Evolutionary conservation across 805 yeast species (phyloP).

Genomic region (Pichia insulana): DNA sequence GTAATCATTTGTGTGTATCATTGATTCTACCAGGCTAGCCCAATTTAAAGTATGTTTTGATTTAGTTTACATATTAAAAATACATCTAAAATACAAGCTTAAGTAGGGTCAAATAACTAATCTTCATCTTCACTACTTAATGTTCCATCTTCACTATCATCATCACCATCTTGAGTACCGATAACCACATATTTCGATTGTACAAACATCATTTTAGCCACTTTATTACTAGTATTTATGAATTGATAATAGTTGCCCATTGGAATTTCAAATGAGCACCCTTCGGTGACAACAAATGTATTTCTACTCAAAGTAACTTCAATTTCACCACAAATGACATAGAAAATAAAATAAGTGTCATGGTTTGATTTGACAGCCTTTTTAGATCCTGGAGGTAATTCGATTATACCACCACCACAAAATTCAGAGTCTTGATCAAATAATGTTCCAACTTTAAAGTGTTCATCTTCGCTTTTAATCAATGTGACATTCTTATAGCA

Average conservation of each 20-base stretch:
- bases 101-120: no score
- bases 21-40: no score
- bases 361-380: constrained; percentile 56
- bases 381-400: constrained; percentile 51
- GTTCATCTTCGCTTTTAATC: constrained; percentile 36
- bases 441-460: constrained; percentile 53
- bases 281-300: constrained; percentile 53
- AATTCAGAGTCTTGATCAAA: constrained; percentile 55
- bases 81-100: constrained; percentile 1
- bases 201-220: constrained; percentile 65
- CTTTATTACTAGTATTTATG: constrained; percentile 47
- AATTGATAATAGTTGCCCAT: constrained; percentile 66
- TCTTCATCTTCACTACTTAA: no score
- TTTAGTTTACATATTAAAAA: background rate
- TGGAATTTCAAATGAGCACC: constrained; percentile 79
- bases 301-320: constrained; percentile 57
- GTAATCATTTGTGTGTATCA: background rate
- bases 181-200: constrained; percentile 46
- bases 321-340: constrained; percentile 60
- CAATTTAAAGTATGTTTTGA: no score
- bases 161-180: constrained; percentile 17
- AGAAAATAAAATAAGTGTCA: constrained; percentile 64
- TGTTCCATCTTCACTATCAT: constrained; percentile 3
- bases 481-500: constrained; percentile 38
- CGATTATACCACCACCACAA: constrained; percentile 67